A percentile compares a stretch with the other conserved stretches of the same genome.
phyloP scores from a whole-genome alignment of 129 eudicot species.

The carrot (Daucus carota) region DNA sequence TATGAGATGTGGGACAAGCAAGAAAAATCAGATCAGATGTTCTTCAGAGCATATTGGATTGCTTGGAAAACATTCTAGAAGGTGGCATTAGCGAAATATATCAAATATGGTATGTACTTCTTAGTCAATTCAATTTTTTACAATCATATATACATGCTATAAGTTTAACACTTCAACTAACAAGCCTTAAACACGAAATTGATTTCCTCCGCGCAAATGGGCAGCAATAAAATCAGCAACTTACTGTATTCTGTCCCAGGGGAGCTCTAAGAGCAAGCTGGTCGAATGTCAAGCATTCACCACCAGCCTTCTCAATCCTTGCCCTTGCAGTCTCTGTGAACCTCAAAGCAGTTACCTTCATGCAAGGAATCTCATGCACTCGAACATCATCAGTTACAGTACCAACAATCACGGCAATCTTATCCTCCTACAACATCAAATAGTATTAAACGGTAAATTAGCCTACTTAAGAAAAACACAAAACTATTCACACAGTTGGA shows the following conservation, averaged over 20 bases:
- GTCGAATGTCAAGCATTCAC: conserved; percentile 36
- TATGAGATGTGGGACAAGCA: not conserved
- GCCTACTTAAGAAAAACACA: too few relatives aligned
- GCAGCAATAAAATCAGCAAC: not conserved
- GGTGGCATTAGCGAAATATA: not conserved
- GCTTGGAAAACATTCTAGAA: not conserved
- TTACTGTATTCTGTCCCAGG: conserved; percentile 26
- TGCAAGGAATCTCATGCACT: conserved; percentile 25
- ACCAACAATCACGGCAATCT: conserved; percentile 27
- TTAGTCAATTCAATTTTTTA: not conserved
- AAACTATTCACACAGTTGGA: too few relatives aligned
- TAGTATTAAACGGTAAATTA: too few relatives aligned
- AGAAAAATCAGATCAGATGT: not conserved
- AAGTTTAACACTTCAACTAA: not conserved
- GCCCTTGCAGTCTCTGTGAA: conserved; percentile 35
- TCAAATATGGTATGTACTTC: too few relatives aligned
- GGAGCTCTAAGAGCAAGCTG: conserved; percentile 30
- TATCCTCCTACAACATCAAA: conserved; percentile 18
- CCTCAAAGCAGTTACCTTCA: conserved; percentile 35
- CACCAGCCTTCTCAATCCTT: conserved; percentile 35
- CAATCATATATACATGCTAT: too few relatives aligned
- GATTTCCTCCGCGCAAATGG: too few relatives aligned
- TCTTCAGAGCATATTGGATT: not conserved
- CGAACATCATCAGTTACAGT: conserved; percentile 21
- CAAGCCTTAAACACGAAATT: not conserved